Evolutionary conservation across 2,329 filamentous ascomycete species (phyloP), one percentile per base, ranked within the genome.

Genomic region (Neonectria faginata): DNA sequence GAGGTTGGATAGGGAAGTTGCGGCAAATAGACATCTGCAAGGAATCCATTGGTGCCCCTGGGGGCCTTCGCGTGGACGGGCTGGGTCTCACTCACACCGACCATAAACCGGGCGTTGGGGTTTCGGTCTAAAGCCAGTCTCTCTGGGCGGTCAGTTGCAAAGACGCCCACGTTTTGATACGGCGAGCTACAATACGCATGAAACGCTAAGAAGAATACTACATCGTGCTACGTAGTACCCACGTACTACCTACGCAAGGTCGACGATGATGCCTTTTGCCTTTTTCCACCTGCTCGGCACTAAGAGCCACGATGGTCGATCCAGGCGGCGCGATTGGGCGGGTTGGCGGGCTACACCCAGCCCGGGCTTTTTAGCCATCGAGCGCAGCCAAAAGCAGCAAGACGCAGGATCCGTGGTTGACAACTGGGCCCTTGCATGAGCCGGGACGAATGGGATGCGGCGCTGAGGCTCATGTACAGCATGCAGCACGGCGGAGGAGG

Each of bases 401-500:
- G 47, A 62, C 29, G 48, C 41, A 65, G 42, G 60, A 58, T 55
- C 50, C 55, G 33, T 52, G 33, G 25, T 54, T 58, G 55, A 48
- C 57, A 52, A 42, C 62, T 62, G 61, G 65, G 69, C 60, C 57
- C 60, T 69, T 60, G 64, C 52, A 72, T 72, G 60, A 53, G 14
- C 60, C 27, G 56, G 57, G 57, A 52, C 66, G 52, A 65, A 68
- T 70, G 60, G 57, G 65, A 66, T 51, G 56, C 53, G 62, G 63
- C 53, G 56, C 69, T 69, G 60, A 54, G 16, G n/a, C 54, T 70
- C 62, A 67, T 67, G 65, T 64, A 66, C 57, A 62, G 60, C 63
- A 57, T 61, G 50, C 33, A 60, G 52, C 52, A 54, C 20, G 51
- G 45, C 29, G 54, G 60, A 27, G 48, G 31, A 29, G 29, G 29